A percentile compares a stretch with the other conserved stretches of the same genome.
These are phyloP conservation scores for Pseudoscleropodium purum DNA, from an alignment of 225 moss, liverwort and hornwort genomes.

Conservation along the genomic window DNA sequence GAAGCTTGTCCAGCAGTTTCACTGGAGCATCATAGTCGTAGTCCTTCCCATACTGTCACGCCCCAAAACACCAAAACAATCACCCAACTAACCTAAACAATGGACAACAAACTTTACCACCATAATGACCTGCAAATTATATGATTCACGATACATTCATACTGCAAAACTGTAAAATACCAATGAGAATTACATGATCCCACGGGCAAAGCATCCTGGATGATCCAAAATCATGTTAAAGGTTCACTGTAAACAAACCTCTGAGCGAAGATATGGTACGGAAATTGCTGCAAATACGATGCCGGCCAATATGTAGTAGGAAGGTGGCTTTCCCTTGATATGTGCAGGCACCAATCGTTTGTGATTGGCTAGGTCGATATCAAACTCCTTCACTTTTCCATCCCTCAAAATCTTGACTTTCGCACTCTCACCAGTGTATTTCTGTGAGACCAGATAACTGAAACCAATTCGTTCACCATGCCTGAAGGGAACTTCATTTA, in stretches of 20 bases:
- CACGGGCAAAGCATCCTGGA: background rate
- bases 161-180: background rate
- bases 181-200: background rate
- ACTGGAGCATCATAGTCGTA: conserved; percentile 99
- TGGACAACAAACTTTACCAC: background rate
- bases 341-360: conserved; percentile 95
- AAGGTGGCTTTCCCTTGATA: conserved; percentile 94
- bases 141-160: background rate
- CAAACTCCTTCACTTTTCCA: conserved; percentile 79
- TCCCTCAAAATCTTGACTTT: conserved; percentile 79
- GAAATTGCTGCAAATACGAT: conserved; percentile 98
- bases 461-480: conserved; percentile 99
- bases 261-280: conserved; percentile 96
- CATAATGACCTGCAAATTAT: background rate
- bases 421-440: conserved; percentile 97
- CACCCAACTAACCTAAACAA: background rate
- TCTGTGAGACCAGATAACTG: conserved; percentile 98
- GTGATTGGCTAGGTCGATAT: conserved; percentile 89
- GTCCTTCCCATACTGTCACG: conserved; percentile 93
- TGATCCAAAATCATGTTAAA: background rate
- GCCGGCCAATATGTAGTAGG: conserved; percentile 93
- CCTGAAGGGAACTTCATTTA: conserved; percentile 94
- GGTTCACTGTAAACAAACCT: conserved; percentile 43
- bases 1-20: conserved; percentile 93
- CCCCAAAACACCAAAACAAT: background rate